Base-by-base conservation (phyloP, 2,329 filamentous ascomycete genomes). In the Paraphoma chrysanthemicola region DNA sequence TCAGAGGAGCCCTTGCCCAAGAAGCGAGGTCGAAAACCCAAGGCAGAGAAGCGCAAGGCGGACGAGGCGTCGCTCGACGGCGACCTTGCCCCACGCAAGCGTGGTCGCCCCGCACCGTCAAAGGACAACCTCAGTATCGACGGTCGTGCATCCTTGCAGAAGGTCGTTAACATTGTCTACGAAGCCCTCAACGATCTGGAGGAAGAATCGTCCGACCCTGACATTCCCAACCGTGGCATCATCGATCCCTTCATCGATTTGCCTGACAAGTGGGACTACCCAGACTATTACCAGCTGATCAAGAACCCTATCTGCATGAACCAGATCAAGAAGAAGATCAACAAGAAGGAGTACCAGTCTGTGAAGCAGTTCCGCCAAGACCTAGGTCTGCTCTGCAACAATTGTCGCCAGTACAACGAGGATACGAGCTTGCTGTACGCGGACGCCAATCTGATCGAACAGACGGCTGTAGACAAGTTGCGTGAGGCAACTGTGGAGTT, bases 361-460 rank as follows among this genome's bases (percentile, higher is more conserved):
- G 79, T 97, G 58, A 88, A 86, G 72, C 91, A 93, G 67, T 87
- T 99, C 83, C 86, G 88, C 53, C 87, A 86, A 64, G 96, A 99
- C 72, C 88, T 99, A 60, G 86, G 88, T 48, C 80, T 94, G 61
- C 86, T 99, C 78, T 95, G 93, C 76, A 88, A 85, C 73, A 99
- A 99, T 77, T 97, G 94, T 64, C 87, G 92, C 75, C 95, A 91
- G 2, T 99, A 96, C 82, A 99, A 99, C 71, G 96, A 99, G 78
- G 95, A 98, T 73, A 91, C 90, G 55, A 97, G 93, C 77, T 82
- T 96, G 68, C 85, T 99, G 51, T 98, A 93, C 80, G 86, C 91
- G 70, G 95, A 99, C 82, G 94, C 94, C 48, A 93, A 93, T 76
- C 83, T 90, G 52, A 97, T 99, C 78, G 91, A 97, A 85, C 76